Conservation (phyloP, 495 filamentous ascomycete genomes). For the Amphirosellinia nigrospora region DNA sequence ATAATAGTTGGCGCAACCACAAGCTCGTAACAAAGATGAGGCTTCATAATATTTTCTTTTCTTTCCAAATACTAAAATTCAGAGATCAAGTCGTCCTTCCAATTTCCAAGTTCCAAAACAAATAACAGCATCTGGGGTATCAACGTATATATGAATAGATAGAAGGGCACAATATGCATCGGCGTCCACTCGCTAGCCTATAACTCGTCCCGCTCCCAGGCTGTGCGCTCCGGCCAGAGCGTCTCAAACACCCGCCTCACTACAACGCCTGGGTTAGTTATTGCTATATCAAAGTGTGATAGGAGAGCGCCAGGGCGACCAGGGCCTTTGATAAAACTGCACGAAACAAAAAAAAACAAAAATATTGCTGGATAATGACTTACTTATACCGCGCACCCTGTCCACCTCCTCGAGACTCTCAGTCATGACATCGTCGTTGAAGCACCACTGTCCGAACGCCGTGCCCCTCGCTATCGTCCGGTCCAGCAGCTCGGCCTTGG, state of each 20-base stretch:
- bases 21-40: background rate
- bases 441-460: conserved; percentile 47
- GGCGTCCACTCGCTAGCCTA: background rate
- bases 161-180: background rate
- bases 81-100: background rate
- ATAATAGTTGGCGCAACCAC: background rate
- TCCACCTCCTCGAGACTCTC: conserved; percentile 35
- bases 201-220: conserved; percentile 12
- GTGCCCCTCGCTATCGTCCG: conserved; percentile 40
- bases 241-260: conserved; percentile 8
- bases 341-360: background rate
- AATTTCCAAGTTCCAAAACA: background rate
- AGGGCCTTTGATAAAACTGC: background rate
- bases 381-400: background rate
- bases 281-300: background rate
- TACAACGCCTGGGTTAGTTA: background rate
- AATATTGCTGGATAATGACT: background rate
- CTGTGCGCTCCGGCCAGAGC: conserved; percentile 14
- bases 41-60: background rate
- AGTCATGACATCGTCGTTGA: conserved; percentile 52
- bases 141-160: background rate
- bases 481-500: conserved; percentile 44
- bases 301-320: background rate
- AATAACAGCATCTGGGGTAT: background rate
- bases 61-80: background rate